Evolutionary conservation across 371 early-diverging fungal species (phyloP).

Genomic region (Coemansia sp.): DNA sequence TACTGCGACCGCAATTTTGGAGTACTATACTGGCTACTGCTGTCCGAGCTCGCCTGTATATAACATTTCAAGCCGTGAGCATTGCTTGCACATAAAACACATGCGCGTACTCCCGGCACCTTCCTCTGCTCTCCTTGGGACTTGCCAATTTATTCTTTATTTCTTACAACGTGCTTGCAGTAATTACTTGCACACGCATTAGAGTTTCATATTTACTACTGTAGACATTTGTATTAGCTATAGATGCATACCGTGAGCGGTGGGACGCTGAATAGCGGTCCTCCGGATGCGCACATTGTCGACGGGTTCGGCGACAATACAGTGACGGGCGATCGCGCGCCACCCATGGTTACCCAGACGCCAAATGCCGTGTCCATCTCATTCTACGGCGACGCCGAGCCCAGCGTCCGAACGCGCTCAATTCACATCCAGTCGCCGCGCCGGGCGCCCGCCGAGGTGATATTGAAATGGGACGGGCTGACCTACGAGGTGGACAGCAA

Average conservation of each 20-base stretch:
- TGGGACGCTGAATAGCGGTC: slow-evolving; percentile 1
- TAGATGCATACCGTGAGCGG: not conserved
- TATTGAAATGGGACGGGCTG: slow-evolving; percentile 27
- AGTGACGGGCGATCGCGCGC: too few relatives aligned
- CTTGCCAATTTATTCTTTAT: not conserved
- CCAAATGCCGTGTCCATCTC: slow-evolving; percentile 8
- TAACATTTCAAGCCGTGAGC: too few relatives aligned
- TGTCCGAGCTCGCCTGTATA: too few relatives aligned
- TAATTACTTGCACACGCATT: not conserved
- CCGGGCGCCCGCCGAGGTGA: slow-evolving; percentile 1
- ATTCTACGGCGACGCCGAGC: slow-evolving; percentile 4
- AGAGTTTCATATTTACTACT: not conserved
- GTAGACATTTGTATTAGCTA: not conserved
- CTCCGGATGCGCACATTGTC: not conserved
- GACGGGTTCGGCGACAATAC: not conserved
- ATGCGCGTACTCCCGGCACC: too few relatives aligned
- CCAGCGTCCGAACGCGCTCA: not conserved
- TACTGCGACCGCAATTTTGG: not conserved
- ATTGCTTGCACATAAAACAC: too few relatives aligned
- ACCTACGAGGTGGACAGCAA: slow-evolving; percentile 29
- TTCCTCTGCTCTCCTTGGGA: too few relatives aligned
- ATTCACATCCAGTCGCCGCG: not conserved
- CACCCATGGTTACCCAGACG: too few relatives aligned
- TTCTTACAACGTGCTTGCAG: not conserved
- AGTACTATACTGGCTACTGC: not conserved